These are phyloP conservation scores for Rhizopogon salebrosus DNA, from an alignment of 768 basidiomycete species.

Conservation along the genomic window DNA sequence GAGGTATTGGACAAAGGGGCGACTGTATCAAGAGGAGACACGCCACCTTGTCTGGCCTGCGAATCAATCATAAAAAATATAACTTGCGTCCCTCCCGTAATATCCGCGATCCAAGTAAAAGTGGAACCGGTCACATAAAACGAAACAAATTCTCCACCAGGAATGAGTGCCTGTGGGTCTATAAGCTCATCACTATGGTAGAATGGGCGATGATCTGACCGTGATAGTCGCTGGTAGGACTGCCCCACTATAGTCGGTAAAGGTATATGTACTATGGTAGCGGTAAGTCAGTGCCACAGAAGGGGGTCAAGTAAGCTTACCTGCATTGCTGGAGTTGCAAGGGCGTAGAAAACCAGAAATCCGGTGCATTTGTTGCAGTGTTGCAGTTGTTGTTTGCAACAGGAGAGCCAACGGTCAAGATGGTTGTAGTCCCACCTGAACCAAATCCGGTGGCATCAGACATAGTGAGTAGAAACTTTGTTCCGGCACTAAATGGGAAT, in stretches of 20 bases:
- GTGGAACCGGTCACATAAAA: constrained; percentile 27
- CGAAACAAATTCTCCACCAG: constrained; percentile 50
- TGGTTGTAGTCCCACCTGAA: constrained; percentile 50
- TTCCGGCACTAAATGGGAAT: constrained; percentile 34
- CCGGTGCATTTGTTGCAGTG: constrained; percentile 39
- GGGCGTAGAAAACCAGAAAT: constrained; percentile 47
- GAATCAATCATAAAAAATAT: constrained; percentile 54
- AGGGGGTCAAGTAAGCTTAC: constrained; percentile 27
- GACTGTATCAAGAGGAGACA: constrained; percentile 46
- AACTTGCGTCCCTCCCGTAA: constrained; percentile 51
- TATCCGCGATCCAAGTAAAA: constrained; percentile 52
- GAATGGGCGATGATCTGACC: constrained; percentile 26
- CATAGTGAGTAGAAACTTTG: constrained; percentile 55
- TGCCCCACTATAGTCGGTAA: constrained; percentile 41
- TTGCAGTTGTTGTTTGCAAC: constrained; percentile 40
- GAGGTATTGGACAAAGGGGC: constrained; percentile 36
- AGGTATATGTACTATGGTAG: constrained; percentile 36
- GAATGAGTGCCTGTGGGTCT: constrained; percentile 49
- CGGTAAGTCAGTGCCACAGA: constrained; percentile 3
- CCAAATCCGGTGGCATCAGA: constrained; percentile 68
- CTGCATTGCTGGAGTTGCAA: constrained; percentile 55
- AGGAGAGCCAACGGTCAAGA: constrained; percentile 45
- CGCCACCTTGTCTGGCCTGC: constrained; percentile 50
- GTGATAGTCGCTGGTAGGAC: constrained; percentile 48
- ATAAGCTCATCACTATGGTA: neutral